These are phyloP conservation scores for Penicillium digitatum DNA, from an alignment of 2,329 filamentous ascomycete genomes.

Conservation along the genomic window DNA sequence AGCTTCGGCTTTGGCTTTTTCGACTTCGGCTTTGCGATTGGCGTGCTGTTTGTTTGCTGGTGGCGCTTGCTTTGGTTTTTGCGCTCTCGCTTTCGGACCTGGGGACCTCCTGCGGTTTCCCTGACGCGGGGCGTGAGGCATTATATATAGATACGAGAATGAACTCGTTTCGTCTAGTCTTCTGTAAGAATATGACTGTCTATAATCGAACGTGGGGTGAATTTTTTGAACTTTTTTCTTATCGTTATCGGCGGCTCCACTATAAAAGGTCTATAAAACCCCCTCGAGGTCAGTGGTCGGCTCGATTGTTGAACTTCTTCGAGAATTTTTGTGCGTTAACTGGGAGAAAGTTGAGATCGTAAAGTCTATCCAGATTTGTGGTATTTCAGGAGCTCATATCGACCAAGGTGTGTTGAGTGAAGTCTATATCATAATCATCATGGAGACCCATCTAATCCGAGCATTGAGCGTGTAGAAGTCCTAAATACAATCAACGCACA, in stretches of 20 bases:
- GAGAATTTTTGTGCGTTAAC: neutral
- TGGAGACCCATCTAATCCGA: neutral
- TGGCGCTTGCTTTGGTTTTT: constrained; percentile 7
- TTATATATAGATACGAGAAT: neutral
- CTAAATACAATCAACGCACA: neutral
- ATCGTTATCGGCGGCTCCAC: constrained; percentile 8
- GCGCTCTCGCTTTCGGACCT: constrained; percentile 1
- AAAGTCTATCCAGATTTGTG: neutral
- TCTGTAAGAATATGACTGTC: neutral
- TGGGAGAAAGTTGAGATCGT: too few species aligned
- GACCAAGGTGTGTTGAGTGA: neutral
- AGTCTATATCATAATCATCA: neutral
- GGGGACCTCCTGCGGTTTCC: constrained; percentile 11
- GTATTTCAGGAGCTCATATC: rapidly evolving
- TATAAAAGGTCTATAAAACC: neutral
- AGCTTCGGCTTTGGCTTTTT: constrained; percentile 8
- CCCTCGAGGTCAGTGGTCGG: too few species aligned
- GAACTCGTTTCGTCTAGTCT: neutral
- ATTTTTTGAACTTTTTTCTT: constrained; percentile 10
- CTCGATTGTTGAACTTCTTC: neutral
- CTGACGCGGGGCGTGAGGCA: constrained; percentile 7
- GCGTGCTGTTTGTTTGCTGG: constrained; percentile 11
- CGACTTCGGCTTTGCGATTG: constrained; percentile 6
- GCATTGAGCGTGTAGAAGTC: neutral
- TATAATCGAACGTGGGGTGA: constrained; percentile 1